phyloP scores from a whole-genome alignment of 768 basidiomycete genomes.

The Artomyces pyxidatus region DNA sequence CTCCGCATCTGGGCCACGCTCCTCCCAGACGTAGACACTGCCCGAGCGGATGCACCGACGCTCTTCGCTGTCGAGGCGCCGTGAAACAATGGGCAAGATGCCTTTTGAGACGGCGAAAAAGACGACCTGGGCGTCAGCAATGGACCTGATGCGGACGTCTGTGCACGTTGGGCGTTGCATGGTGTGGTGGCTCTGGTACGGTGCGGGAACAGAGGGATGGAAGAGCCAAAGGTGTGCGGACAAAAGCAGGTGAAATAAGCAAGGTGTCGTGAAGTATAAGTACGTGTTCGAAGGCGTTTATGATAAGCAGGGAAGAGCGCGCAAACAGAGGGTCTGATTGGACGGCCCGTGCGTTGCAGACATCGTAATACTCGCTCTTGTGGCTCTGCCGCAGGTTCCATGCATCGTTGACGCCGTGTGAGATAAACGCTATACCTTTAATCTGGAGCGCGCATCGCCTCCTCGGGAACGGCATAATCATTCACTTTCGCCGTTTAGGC shows the following conservation, averaged over 20 bases:
- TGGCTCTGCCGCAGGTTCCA: too few species aligned
- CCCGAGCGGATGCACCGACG: constrained; percentile 62
- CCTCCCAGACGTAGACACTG: constrained; percentile 79
- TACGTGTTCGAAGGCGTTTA: constrained; percentile 13
- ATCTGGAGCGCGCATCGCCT: constrained; percentile 12
- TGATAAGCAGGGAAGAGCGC: constrained; percentile 14
- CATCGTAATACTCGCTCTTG: too few species aligned
- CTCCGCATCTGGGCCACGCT: constrained; percentile 60
- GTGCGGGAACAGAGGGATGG: neutral
- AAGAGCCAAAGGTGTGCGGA: neutral
- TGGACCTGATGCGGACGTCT: constrained; percentile 52
- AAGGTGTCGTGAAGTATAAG: constrained; percentile 3
- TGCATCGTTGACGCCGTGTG: constrained; percentile 8
- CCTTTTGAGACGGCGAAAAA: constrained; percentile 62
- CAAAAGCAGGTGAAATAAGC: neutral
- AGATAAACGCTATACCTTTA: constrained; percentile 20
- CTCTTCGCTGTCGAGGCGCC: constrained; percentile 71
- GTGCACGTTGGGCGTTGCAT: constrained; percentile 69
- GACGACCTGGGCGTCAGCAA: constrained; percentile 62
- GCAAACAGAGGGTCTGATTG: constrained; percentile 1
- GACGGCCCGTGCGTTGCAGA: constrained; percentile 3
- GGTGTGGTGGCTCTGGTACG: constrained; percentile 1
- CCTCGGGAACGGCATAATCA: constrained; percentile 5
- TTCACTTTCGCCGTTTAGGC: constrained; percentile 3
- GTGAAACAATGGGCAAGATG: constrained; percentile 56